phyloP scores from a whole-genome alignment of 129 eudicot genomes.

The Saussurea involucrata region DNA sequence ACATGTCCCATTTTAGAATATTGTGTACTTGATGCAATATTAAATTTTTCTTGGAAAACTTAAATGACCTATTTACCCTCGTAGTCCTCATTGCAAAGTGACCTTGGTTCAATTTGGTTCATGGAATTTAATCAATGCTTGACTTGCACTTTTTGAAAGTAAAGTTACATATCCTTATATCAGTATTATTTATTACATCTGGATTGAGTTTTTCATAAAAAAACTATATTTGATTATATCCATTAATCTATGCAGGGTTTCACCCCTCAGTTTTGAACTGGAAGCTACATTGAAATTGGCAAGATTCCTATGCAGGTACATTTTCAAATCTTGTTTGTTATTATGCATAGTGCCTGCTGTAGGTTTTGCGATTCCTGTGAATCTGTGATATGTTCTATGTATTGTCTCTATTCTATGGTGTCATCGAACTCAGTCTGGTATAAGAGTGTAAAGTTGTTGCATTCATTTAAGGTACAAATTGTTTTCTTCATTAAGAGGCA shows the following conservation, averaged over 20 bases:
- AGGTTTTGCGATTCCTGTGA: constrained; percentile 7
- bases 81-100: constrained; percentile 6
- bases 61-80: neutral
- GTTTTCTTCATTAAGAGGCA: constrained; percentile 2
- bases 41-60: neutral
- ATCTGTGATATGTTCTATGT: neutral
- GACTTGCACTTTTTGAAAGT: neutral
- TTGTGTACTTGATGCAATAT: neutral
- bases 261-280: constrained; percentile 97
- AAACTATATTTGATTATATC: neutral
- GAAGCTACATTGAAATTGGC: constrained; percentile 97
- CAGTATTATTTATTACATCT: neutral
- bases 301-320: constrained; percentile 90
- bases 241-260: constrained; percentile 62
- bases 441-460: neutral
- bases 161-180: constrained; percentile 6
- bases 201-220: constrained; percentile 8
- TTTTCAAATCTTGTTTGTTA: constrained; percentile 3
- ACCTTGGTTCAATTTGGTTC: neutral
- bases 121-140: neutral
- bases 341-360: neutral
- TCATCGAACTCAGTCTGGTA: neutral
- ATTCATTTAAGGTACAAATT: neutral
- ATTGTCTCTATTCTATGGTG: neutral
- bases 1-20: neutral